Evolutionary conservation across 2,329 filamentous ascomycete species (phyloP).

Genomic region (Ascochyta clinopodiicola): DNA sequence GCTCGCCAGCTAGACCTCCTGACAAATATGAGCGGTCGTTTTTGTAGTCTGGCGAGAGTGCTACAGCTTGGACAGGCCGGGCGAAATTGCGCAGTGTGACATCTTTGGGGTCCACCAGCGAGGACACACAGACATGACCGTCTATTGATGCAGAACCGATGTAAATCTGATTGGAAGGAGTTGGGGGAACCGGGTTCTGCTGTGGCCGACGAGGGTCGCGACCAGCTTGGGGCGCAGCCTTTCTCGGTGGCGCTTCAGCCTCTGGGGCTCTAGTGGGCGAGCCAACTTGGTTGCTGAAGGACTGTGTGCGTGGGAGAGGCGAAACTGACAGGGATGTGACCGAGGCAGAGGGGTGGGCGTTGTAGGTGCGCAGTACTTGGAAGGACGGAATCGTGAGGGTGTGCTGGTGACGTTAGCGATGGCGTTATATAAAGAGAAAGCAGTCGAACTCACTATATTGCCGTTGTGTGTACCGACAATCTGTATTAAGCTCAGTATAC

Average conservation of each 20-base stretch:
- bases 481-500: slow-evolving; percentile 56
- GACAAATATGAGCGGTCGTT: slow-evolving; percentile 88
- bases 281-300: slow-evolving; percentile 37
- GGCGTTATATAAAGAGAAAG: background rate
- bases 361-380: slow-evolving; percentile 82
- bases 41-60: slow-evolving; percentile 93
- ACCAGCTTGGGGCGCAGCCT: slow-evolving; percentile 28
- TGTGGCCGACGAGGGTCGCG: slow-evolving; percentile 59
- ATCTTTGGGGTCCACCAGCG: slow-evolving; percentile 85
- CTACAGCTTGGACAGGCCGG: slow-evolving; percentile 87
- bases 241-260: slow-evolving; percentile 52
- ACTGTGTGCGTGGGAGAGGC: slow-evolving; percentile 71
- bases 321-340: slow-evolving; percentile 91
- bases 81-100: slow-evolving; percentile 93
- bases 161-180: slow-evolving; percentile 87
- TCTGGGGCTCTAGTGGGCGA: slow-evolving; percentile 27
- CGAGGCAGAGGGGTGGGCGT: slow-evolving; percentile 84
- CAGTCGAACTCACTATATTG: slow-evolving; percentile 75
- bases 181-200: slow-evolving; percentile 70
- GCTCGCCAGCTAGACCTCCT: slow-evolving; percentile 83
- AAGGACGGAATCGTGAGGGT: slow-evolving; percentile 84
- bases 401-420: slow-evolving; percentile 64
- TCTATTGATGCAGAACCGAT: slow-evolving; percentile 94
- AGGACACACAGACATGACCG: slow-evolving; percentile 92
- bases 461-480: slow-evolving; percentile 95